Conservation (phyloP, 805 yeast genomes). For the Nakazawaea pomicola region DNA sequence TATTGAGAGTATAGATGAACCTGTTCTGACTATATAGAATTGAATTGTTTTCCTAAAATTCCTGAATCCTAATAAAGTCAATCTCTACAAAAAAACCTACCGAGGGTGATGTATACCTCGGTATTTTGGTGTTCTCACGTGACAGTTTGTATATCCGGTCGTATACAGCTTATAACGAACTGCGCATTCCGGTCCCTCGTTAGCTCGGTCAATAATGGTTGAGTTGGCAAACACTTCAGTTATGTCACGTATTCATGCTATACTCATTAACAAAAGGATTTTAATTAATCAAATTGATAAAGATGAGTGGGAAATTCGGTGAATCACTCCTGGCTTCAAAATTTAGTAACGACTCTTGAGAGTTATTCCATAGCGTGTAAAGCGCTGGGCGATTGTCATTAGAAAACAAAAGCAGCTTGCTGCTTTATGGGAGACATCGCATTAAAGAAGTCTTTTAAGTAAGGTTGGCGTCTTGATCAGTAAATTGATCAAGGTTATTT, state of each 20-base stretch:
- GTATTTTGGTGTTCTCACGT: too few relatives aligned
- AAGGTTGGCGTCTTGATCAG: conserved; percentile 5
- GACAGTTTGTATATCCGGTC: background rate
- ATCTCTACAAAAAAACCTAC: too few relatives aligned
- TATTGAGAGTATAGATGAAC: background rate
- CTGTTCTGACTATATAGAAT: too few relatives aligned
- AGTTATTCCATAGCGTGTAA: conserved; percentile 46
- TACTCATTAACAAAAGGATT: conserved; percentile 13
- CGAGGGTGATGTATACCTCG: too few relatives aligned
- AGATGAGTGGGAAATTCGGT: conserved; percentile 58
- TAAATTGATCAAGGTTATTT: conserved; percentile 13
- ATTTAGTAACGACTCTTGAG: conserved; percentile 43
- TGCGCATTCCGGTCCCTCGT: too few relatives aligned
- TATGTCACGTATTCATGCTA: conserved; percentile 12
- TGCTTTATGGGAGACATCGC: conserved; percentile 48
- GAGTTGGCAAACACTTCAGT: conserved; percentile 5
- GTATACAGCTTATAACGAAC: background rate
- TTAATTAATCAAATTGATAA: background rate
- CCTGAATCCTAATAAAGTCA: too few relatives aligned
- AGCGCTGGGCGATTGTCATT: conserved; percentile 53
- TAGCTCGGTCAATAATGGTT: too few relatives aligned
- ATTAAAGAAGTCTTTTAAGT: conserved; percentile 5
- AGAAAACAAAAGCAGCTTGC: conserved; percentile 32
- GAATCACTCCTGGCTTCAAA: conserved; percentile 43
- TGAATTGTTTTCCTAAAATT: background rate